A percentile compares a stretch with the other conserved stretches of the same genome.
Conservation (phyloP, 495 filamentous ascomycete genomes). For the Eremomyces bilateralis region DNA sequence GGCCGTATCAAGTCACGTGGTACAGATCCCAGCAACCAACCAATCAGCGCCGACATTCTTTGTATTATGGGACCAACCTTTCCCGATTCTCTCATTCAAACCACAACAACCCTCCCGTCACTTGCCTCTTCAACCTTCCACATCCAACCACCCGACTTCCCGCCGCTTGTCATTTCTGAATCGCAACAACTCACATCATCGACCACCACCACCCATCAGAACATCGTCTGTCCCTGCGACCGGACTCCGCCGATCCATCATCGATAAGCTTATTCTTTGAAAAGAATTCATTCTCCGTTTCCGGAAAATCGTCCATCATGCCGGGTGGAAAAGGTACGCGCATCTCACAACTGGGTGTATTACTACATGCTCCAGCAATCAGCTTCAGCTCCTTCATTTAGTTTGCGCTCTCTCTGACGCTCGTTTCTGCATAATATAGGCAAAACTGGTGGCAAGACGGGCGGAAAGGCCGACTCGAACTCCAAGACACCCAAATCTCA, state of each 20-base stretch:
- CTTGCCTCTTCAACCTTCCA: neutral
- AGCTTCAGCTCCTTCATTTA: neutral
- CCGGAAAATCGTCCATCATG: conserved; percentile 11
- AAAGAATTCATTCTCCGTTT: neutral
- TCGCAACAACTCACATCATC: conserved; percentile 2
- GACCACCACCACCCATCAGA: conserved; percentile 2
- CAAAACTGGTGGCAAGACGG: conserved; percentile 74
- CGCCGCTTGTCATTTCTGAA: conserved; percentile 1
- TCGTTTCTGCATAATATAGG: conserved; percentile 22
- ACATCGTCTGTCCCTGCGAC: neutral
- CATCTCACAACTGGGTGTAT: neutral
- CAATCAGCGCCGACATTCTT: no score
- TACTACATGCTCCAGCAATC: neutral
- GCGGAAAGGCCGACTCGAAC: conserved; percentile 38
- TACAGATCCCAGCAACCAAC: no score
- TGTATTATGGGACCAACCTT: neutral
- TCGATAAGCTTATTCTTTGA: neutral
- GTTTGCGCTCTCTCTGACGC: neutral
- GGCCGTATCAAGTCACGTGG: neutral
- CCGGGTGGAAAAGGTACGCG: conserved; percentile 21
- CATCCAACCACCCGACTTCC: neutral
- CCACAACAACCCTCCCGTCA: conserved; percentile 1
- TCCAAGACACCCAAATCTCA: conserved; percentile 93
- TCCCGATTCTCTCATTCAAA: neutral
- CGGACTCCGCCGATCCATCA: neutral